Percentiles rank a stretch among this genome's conserved stretches.
Evolutionary conservation across 1,139 yeast species (phyloP).

Genomic region (Geotrichum phurueaensis): DNA sequence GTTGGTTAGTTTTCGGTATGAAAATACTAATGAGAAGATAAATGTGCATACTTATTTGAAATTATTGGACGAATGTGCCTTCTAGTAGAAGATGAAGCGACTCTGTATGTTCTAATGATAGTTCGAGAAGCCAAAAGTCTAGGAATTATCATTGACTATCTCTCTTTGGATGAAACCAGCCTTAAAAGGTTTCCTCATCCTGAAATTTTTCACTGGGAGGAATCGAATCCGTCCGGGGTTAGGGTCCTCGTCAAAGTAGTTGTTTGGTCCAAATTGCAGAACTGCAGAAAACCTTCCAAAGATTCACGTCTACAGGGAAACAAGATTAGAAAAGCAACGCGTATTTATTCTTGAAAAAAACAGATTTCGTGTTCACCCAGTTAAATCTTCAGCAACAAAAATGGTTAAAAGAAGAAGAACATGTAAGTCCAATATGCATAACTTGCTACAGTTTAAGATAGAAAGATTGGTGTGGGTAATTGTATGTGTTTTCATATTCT

Average conservation of each 20-base stretch:
- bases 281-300: neutral
- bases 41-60: neutral
- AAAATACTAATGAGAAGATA: neutral
- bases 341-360: neutral
- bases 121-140: neutral
- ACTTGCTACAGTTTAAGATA: neutral
- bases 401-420: constrained; percentile 20
- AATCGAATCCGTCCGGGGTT: neutral
- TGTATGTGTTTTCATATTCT: neutral
- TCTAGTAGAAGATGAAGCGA: neutral
- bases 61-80: neutral
- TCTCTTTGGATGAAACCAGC: neutral
- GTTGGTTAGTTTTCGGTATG: neutral
- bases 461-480: neutral
- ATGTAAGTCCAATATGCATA: constrained; percentile 14
- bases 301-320: neutral
- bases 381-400: neutral
- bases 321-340: neutral
- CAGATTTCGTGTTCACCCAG: neutral
- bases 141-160: neutral
- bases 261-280: neutral
- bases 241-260: neutral
- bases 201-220: neutral
- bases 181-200: neutral
- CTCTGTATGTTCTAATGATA: neutral